Base-by-base conservation (phyloP, 108 stramenopile genomes). In the Cyclotella atomus region DNA sequence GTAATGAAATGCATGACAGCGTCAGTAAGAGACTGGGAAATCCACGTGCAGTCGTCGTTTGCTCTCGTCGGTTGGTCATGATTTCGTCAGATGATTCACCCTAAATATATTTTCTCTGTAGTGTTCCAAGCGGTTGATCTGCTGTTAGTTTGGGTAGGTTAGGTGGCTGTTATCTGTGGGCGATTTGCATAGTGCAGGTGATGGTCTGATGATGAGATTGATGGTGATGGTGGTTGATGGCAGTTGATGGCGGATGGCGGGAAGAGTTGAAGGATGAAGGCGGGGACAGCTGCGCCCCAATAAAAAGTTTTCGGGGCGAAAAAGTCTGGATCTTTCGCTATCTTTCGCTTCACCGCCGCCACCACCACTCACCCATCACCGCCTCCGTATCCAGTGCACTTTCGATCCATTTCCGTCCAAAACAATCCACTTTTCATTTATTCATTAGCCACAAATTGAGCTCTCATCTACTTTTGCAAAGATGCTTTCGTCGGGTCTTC, bases 401-500 rank as follows among this genome's bases (percentile, higher is more conserved):
- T n/a, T n/a, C n/a, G n/a, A n/a, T n/a, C n/a, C n/a, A n/a, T n/a
- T n/a, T n/a, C n/a, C n/a, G n/a, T 41, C 12, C 9, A 41, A 9
- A 41, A 41, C 38, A 41, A 12, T 9, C 7, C 38, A 12, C 38
- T 28, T 25, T 59, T 1, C 69, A 57, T 59, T 38, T 49, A n/a
- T n/a, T 19, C 47, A 17, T 49, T n/a, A 49, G 16, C 52, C 23
- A 21, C 36, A 60, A 60, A 41, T 9, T 41, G 12, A 9, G 9
- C 7, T 41, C 7, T 19, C 67, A 32, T 53, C 20, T 6, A 46
- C 7, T 64, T 15, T 30, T 36, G 7, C 10, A 21, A 53, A 30
- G 20, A 63, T 57, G 36, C 27, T 45, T 57, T 46, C 62, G 1
- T 46, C 45, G 14, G 44, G 62, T 44, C 28, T 64, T 5, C 59